Conservation (phyloP, 345 rosid species). For the Noccaea caerulescens region DNA sequence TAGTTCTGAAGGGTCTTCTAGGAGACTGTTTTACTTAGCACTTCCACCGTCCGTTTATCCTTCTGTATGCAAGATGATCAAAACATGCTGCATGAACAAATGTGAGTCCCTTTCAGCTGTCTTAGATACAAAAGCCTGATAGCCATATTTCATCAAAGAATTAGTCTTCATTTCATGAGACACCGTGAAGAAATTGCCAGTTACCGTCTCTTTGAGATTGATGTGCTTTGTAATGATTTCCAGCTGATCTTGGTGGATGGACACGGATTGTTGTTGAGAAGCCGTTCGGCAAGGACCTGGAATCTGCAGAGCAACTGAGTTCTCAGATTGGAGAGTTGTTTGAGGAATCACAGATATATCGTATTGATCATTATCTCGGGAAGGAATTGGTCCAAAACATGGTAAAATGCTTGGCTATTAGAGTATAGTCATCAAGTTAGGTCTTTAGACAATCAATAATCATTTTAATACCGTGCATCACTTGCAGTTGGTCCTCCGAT, state of each 20-base stretch:
- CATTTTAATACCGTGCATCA: not conserved
- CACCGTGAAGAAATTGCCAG: constrained; percentile 2
- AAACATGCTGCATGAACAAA: constrained; percentile 82
- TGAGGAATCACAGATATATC: constrained; percentile 49
- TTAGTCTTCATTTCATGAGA: too few relatives aligned
- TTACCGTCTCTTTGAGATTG: not conserved
- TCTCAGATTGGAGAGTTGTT: constrained; percentile 46
- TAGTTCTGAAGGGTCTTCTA: constrained; percentile 79
- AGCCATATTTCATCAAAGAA: too few relatives aligned
- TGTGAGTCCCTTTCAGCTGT: constrained; percentile 55
- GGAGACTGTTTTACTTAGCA: constrained; percentile 93
- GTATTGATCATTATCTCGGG: constrained; percentile 97
- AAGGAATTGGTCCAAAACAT: constrained; percentile 97
- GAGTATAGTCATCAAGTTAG: not conserved
- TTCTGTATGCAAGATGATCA: constrained; percentile 92
- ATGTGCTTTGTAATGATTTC: constrained; percentile 18
- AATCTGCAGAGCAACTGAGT: constrained; percentile 47
- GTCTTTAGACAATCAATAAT: not conserved
- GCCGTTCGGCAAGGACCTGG: constrained; percentile 95
- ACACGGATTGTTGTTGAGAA: constrained; percentile 98
- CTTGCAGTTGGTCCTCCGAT: constrained; percentile 78
- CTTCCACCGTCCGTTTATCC: constrained; percentile 99
- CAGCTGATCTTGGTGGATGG: constrained; percentile 99
- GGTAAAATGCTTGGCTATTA: constrained; percentile 16
- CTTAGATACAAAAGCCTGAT: too few relatives aligned